Evolutionary conservation across 768 basidiomycete species (phyloP), one percentile per base, ranked within the genome.

Genomic region (Mrakia frigida): DNA sequence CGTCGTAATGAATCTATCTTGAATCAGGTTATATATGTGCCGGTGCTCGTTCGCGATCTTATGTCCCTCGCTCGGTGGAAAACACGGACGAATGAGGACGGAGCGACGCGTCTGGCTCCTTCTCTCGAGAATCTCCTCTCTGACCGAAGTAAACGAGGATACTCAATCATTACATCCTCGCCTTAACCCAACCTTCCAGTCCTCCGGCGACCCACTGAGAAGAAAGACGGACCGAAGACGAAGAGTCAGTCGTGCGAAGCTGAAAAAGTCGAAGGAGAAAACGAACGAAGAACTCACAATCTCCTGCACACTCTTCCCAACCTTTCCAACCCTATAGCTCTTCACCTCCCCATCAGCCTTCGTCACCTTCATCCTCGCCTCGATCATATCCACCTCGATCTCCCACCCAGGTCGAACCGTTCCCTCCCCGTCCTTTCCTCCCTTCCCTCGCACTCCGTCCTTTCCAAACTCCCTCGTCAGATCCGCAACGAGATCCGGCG

Each of bases 251-350:
- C 11, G 11, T 43, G 16, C 46, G 21, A 21, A 6, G 46, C 5
- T 50, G 13, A 2, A 21, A 1, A 18, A 50, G 3, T 50, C 16
- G 46, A 50, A 50, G 4, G 46, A 3, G 18, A 46, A 50, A 9
- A 14, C 16, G 3, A 6, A 50, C 46, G 46, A 21, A 50, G 21
- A 14, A 75, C 74, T 35, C 37, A 75, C 74, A 39, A 99, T 85
- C 84, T 99, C 96, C 85, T 99, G 97, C 68, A 99, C 96, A 82
- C 94, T 97, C 63, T 89, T 86, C 14, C 97, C 97, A 9, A 99
- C 90, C 14, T 90, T 88, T 52, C 91, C 88, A 23, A 94, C 87
- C 25, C 81, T 79, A 81, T 96, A 87, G 59, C 78, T 91, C 78
- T 84, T 86, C 82, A 87, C 88, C 80, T 87, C 84, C n/a, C 82